These are phyloP conservation scores for Penicillium frequentans DNA, from an alignment of 2,329 filamentous ascomycete species.

Conservation along the genomic window DNA sequence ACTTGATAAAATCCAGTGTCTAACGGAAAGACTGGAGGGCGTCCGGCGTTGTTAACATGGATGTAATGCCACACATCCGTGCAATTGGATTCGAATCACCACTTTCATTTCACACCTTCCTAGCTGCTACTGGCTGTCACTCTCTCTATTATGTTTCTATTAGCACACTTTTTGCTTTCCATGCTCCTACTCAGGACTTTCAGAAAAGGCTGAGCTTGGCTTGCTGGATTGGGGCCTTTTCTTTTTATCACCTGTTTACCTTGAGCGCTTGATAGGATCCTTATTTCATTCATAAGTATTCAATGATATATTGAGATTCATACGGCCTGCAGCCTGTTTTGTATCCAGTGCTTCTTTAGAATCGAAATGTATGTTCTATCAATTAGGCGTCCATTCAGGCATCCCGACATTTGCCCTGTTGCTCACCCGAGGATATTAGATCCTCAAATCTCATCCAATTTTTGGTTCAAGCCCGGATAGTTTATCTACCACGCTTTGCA, in stretches of 20 bases:
- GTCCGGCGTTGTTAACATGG: slow-evolving; percentile 11
- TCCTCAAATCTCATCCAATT: too few species aligned
- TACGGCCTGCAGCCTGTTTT: background rate
- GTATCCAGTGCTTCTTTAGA: background rate
- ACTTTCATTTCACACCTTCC: background rate
- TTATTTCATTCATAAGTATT: background rate
- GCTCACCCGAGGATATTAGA: too few species aligned
- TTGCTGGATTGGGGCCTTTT: background rate
- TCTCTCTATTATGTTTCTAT: background rate
- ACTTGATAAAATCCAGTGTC: slow-evolving; percentile 11
- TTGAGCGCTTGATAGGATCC: background rate
- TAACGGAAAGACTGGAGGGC: slow-evolving; percentile 10
- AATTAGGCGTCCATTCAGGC: too few species aligned
- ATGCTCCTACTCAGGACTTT: background rate
- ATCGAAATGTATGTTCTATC: too few species aligned
- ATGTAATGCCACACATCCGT: background rate
- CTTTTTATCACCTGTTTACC: background rate
- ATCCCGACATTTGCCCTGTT: too few species aligned
- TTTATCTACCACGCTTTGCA: too few species aligned
- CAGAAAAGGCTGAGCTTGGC: background rate
- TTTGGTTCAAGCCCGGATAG: too few species aligned
- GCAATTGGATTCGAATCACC: background rate
- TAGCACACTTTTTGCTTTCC: background rate
- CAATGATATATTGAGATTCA: background rate
- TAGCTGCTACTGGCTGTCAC: background rate